phyloP scores from a whole-genome alignment of 345 rosid species.

The Garcia nutans region DNA sequence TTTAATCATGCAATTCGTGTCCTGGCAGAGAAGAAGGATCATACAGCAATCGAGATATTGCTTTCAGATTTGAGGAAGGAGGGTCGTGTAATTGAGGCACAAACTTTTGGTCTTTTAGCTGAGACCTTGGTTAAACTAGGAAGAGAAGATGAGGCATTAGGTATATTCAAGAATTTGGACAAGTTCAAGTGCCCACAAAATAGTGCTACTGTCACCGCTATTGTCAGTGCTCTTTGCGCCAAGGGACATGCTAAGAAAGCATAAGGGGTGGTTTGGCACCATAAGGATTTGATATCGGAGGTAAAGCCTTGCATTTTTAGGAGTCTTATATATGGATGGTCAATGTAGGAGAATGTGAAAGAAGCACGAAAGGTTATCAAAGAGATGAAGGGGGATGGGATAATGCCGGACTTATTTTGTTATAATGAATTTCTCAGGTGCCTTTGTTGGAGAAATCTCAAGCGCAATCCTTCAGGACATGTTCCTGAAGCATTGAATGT shows the following conservation, averaged over 20 bases:
- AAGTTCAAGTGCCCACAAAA: conserved; percentile 72
- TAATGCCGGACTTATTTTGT: conserved; percentile 64
- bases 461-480: conserved; percentile 72
- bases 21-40: conserved; percentile 72
- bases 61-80: conserved; percentile 64
- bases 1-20: conserved; percentile 64
- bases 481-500: conserved; percentile 83
- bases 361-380: conserved; percentile 67
- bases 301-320: conserved; percentile 50
- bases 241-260: conserved; percentile 85
- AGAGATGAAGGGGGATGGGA: conserved; percentile 65
- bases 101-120: conserved; percentile 57
- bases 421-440: conserved; percentile 71
- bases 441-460: conserved; percentile 60
- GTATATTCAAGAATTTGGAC: conserved; percentile 79
- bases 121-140: conserved; percentile 69
- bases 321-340: conserved; percentile 74
- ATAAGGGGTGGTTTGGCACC: conserved; percentile 68
- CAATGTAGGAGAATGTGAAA: conserved; percentile 55
- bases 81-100: conserved; percentile 54
- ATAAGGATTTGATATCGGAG: conserved; percentile 50
- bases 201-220: conserved; percentile 49
- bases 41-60: conserved; percentile 56
- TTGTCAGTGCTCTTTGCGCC: conserved; percentile 66
- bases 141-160: conserved; percentile 79